Percentiles rank a stretch among this genome's conserved stretches.
These are phyloP conservation scores for Colletotrichum chrysophilum DNA, from an alignment of 2,329 filamentous ascomycete species.

Conservation along the genomic window DNA sequence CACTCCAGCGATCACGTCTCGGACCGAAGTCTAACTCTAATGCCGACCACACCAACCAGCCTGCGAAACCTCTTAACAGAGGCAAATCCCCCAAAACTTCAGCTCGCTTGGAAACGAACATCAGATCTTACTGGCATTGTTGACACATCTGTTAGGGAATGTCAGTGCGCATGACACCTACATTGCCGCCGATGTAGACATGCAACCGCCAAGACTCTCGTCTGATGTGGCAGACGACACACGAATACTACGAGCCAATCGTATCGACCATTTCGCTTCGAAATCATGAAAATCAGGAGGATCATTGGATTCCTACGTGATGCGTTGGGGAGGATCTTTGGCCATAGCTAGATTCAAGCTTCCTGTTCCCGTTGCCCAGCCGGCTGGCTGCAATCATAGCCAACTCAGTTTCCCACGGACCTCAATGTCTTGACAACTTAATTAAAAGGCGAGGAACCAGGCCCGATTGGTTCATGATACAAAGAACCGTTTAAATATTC, in stretches of 20 bases:
- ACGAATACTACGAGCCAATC: not conserved
- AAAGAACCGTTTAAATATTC: not conserved
- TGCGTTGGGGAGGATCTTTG: not conserved
- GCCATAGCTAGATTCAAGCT: not conserved
- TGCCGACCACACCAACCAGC: not conserved
- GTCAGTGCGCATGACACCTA: not conserved
- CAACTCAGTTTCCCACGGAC: not conserved
- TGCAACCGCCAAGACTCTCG: not conserved
- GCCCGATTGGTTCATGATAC: not conserved
- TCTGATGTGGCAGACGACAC: not conserved
- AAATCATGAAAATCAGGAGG: not conserved
- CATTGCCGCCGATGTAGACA: not conserved
- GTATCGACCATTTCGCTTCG: not conserved
- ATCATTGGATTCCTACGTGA: not conserved
- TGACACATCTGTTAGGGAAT: not conserved
- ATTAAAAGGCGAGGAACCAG: not conserved
- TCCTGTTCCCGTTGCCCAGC: not conserved
- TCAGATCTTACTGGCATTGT: not conserved
- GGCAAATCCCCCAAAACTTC: not conserved
- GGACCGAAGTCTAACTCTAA: conserved; percentile 9
- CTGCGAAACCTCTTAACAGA: not conserved
- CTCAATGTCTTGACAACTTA: not conserved
- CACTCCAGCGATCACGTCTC: not conserved
- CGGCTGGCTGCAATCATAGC: not conserved
- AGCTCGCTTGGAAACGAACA: not conserved